Conservation (phyloP, 2,329 filamentous ascomycete species). For the Calycina marina region DNA sequence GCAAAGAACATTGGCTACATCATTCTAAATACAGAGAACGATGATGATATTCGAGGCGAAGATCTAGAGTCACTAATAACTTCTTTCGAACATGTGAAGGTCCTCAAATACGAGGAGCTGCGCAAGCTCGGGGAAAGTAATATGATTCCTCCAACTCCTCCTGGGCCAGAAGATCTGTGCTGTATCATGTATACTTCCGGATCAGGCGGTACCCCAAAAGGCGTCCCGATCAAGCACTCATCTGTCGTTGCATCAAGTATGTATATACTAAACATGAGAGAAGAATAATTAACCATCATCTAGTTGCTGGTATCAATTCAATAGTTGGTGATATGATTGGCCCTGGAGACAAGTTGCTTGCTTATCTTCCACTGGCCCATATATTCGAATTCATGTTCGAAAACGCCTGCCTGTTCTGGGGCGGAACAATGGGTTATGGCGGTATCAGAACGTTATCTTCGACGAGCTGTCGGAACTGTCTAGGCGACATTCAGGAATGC, state of each 20-base stretch:
- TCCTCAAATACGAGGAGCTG: constrained; percentile 40
- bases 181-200: constrained; percentile 84
- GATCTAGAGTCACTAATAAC: constrained; percentile 36
- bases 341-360: constrained; percentile 64
- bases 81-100: constrained; percentile 38
- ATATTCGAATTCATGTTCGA: constrained; percentile 96
- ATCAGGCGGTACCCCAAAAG: constrained; percentile 79
- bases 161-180: constrained; percentile 62
- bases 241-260: constrained; percentile 67
- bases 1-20: constrained; percentile 39
- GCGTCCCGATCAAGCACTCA: constrained; percentile 72
- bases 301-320: constrained; percentile 65
- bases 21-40: constrained; percentile 45
- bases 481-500: constrained; percentile 87
- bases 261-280: constrained; percentile 14
- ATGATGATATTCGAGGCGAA: constrained; percentile 30
- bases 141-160: constrained; percentile 55
- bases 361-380: constrained; percentile 87
- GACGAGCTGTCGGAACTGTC: constrained; percentile 71
- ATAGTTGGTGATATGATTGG: constrained; percentile 68
- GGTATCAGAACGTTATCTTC: constrained; percentile 83
- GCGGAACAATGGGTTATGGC: constrained; percentile 85
- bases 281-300: constrained; percentile 6
- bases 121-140: constrained; percentile 39
- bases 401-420: constrained; percentile 78